Conservation (phyloP, 2,329 filamentous ascomycete species). For the Orbilia ellipsospora region DNA sequence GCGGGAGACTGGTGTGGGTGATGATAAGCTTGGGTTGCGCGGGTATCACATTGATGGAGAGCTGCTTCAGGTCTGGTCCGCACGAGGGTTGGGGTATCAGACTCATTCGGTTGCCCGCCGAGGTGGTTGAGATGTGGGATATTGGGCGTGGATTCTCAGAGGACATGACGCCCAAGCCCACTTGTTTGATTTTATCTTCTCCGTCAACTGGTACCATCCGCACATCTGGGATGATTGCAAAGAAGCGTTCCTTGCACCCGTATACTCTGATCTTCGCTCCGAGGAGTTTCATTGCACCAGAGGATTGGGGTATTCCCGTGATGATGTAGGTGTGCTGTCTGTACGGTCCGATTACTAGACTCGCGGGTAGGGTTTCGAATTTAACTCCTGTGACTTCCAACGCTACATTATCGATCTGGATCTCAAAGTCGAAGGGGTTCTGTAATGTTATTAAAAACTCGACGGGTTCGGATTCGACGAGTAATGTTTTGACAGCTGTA, state of each 20-base stretch:
- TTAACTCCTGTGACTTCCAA: constrained; percentile 78
- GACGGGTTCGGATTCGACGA: constrained; percentile 82
- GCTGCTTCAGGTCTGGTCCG: constrained; percentile 64
- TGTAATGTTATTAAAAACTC: constrained; percentile 86
- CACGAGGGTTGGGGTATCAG: constrained; percentile 29
- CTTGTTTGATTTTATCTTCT: constrained; percentile 79
- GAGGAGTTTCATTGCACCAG: constrained; percentile 77
- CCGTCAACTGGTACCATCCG: constrained; percentile 74
- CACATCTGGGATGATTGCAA: constrained; percentile 77
- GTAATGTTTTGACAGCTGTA: constrained; percentile 68
- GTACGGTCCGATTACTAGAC: constrained; percentile 79
- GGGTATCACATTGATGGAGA: constrained; percentile 79
- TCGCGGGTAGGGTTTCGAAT: constrained; percentile 74
- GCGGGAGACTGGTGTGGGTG: constrained; percentile 79
- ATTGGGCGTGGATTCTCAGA: constrained; percentile 60
- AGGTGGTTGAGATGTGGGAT: constrained; percentile 57
- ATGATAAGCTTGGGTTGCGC: constrained; percentile 81
- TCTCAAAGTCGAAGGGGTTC: constrained; percentile 92
- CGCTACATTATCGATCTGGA: constrained; percentile 84
- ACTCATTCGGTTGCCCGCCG: constrained; percentile 20
- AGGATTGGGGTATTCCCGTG: constrained; percentile 73
- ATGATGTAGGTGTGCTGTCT: constrained; percentile 77
- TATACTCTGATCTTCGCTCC: constrained; percentile 83
- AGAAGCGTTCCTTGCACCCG: constrained; percentile 82
- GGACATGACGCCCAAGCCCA: constrained; percentile 72